Percentiles rank a stretch among this genome's conserved stretches.
Conservation (phyloP, 306 rosid species). For the Mucuna pruriens region DNA sequence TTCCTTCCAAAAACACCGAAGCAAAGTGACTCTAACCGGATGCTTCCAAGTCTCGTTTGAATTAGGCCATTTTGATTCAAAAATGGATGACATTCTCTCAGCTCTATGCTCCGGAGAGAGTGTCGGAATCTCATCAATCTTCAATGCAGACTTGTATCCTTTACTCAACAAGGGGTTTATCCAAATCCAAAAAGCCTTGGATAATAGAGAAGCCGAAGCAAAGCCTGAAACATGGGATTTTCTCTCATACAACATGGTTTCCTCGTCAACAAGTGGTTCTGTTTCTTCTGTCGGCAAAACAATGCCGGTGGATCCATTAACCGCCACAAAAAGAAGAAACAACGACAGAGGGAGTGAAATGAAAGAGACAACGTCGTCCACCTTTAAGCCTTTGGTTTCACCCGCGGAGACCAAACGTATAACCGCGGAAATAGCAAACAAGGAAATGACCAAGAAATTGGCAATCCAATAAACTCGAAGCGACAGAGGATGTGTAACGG, state of each 20-base stretch:
- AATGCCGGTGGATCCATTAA: slow-evolving; percentile 66
- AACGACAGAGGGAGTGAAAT: slow-evolving; percentile 54
- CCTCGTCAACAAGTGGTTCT: slow-evolving; percentile 37
- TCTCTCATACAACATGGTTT: neutral
- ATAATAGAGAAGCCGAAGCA: slow-evolving; percentile 74
- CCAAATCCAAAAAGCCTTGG: slow-evolving; percentile 76
- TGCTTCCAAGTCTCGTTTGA: slow-evolving; percentile 53
- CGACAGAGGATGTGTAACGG: slow-evolving; percentile 51
- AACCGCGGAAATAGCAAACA: slow-evolving; percentile 61
- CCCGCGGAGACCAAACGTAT: slow-evolving; percentile 45
- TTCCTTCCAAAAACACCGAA: slow-evolving; percentile 76
- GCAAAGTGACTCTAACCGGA: slow-evolving; percentile 61
- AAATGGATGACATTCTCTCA: slow-evolving; percentile 52
- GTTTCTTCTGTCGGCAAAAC: slow-evolving; percentile 41
- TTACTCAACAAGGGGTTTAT: slow-evolving; percentile 69
- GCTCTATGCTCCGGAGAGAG: slow-evolving; percentile 72
- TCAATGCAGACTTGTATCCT: slow-evolving; percentile 67
- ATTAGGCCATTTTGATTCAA: slow-evolving; percentile 72
- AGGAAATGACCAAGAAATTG: slow-evolving; percentile 41
- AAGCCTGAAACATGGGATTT: slow-evolving; percentile 55
- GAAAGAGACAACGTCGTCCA: slow-evolving; percentile 58
- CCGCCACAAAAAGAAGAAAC: slow-evolving; percentile 53
- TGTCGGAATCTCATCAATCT: slow-evolving; percentile 60
- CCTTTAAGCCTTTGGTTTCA: slow-evolving; percentile 28
- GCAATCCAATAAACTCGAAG: slow-evolving; percentile 68